Evolutionary conservation across 768 basidiomycete species (phyloP).

Genomic region (Pleurotus sapidus): DNA sequence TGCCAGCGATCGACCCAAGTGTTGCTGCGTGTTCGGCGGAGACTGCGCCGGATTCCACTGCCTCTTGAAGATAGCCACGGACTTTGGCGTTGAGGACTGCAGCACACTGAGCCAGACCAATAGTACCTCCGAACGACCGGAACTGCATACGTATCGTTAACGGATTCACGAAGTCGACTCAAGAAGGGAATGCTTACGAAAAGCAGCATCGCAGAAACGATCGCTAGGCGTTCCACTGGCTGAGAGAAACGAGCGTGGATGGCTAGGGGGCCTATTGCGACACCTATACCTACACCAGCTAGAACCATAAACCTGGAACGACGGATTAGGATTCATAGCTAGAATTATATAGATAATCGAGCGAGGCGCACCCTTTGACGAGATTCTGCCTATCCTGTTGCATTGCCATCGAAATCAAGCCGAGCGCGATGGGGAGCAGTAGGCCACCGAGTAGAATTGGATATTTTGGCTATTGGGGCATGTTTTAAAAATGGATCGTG

Average conservation of each 20-base stretch:
- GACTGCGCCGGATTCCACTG: slow-evolving; percentile 23
- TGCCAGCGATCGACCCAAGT: slow-evolving; percentile 19
- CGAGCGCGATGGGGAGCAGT: slow-evolving; percentile 36
- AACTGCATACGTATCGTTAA: slow-evolving; percentile 25
- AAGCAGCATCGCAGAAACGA: slow-evolving; percentile 38
- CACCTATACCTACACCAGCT: slow-evolving; percentile 40
- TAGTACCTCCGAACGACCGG: slow-evolving; percentile 47
- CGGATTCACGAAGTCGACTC: not conserved
- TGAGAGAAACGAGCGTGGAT: slow-evolving; percentile 45
- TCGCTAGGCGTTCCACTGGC: slow-evolving; percentile 35
- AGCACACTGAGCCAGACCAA: slow-evolving; percentile 52
- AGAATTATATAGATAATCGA: not conserved
- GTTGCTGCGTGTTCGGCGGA: slow-evolving; percentile 21
- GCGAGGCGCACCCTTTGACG: slow-evolving; percentile 32
- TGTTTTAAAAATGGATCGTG: too few species aligned
- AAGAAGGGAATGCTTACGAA: slow-evolving; percentile 33
- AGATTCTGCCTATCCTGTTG: slow-evolving; percentile 27
- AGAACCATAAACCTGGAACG: slow-evolving; percentile 38
- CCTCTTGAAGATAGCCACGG: slow-evolving; percentile 24
- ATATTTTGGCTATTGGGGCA: slow-evolving; percentile 37
- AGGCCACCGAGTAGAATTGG: slow-evolving; percentile 36
- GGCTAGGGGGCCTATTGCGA: slow-evolving; percentile 33
- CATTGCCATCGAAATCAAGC: slow-evolving; percentile 41
- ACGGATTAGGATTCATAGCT: not conserved
- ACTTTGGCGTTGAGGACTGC: slow-evolving; percentile 46